A percentile compares a stretch with the other conserved stretches of the same genome.
Conservation (phyloP, 257 asterid genomes). For the Petunia secreta region DNA sequence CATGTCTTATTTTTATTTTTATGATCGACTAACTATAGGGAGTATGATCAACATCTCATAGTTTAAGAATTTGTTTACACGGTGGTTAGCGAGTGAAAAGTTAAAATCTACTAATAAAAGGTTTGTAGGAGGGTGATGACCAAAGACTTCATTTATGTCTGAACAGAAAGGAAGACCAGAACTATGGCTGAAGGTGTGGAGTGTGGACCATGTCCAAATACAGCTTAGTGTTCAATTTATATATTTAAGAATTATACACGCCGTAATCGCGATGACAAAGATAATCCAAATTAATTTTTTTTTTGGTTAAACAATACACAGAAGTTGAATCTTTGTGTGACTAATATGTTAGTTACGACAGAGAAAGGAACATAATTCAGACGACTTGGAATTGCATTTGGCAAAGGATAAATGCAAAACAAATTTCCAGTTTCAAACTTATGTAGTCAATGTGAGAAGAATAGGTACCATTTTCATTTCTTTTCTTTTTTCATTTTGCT, state of each 20-base stretch:
- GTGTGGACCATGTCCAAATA: conserved; percentile 12
- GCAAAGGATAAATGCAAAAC: not conserved
- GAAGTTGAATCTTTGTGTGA: not conserved
- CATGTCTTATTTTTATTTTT: no score
- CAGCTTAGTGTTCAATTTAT: conserved; percentile 20
- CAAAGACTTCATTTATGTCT: conserved; percentile 1
- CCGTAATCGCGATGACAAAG: conserved; percentile 12
- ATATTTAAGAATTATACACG: not conserved
- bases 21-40: no score
- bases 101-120: not conserved
- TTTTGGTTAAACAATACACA: not conserved
- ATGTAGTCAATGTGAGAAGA: not conserved
- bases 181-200: not conserved
- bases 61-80: not conserved
- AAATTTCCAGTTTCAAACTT: not conserved
- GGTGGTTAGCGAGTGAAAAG: not conserved
- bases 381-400: not conserved
- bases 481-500: not conserved
- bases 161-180: conserved; percentile 7
- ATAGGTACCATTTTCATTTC: no score
- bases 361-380: not conserved
- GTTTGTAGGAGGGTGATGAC: not conserved
- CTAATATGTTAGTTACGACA: not conserved
- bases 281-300: not conserved
- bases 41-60: no score